Percentiles rank a stretch among this genome's conserved stretches.
Conservation (phyloP, 2,329 filamentous ascomycete species). For the Fusarium piperis region DNA sequence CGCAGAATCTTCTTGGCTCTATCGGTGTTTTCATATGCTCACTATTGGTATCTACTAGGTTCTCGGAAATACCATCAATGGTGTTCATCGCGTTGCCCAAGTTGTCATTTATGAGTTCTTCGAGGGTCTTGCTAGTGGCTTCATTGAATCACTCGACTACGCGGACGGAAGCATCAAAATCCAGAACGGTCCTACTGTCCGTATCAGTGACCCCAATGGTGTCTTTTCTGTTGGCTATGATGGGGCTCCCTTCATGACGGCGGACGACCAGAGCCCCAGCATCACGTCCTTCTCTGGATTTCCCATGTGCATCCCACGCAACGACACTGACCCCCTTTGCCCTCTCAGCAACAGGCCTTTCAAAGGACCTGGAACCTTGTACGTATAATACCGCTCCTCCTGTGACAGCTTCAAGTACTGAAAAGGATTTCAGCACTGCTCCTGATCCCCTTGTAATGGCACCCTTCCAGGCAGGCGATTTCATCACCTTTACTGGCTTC, state of each 20-base stretch:
- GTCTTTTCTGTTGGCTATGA: conserved; percentile 53
- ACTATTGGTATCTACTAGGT: conserved; percentile 37
- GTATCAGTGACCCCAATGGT: conserved; percentile 58
- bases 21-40: background rate
- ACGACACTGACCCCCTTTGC: conserved; percentile 48
- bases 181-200: conserved; percentile 44
- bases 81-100: conserved; percentile 46
- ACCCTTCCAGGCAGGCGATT: conserved; percentile 50
- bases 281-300: conserved; percentile 60
- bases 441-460: conserved; percentile 50
- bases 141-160: conserved; percentile 48
- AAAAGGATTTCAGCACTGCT: conserved; percentile 39
- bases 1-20: background rate
- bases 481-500: conserved; percentile 48
- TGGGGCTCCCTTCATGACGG: conserved; percentile 54
- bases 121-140: conserved; percentile 48
- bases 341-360: conserved; percentile 48
- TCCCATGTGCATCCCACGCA: conserved; percentile 62
- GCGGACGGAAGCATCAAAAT: conserved; percentile 48
- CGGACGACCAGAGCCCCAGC: conserved; percentile 59
- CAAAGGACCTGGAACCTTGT: conserved; percentile 46
- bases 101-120: conserved; percentile 48
- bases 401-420: background rate
- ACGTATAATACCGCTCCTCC: background rate
- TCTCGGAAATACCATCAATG: conserved; percentile 49